Conservation (phyloP, 2,329 filamentous ascomycete genomes). For the Monosporascus cannonballus region DNA sequence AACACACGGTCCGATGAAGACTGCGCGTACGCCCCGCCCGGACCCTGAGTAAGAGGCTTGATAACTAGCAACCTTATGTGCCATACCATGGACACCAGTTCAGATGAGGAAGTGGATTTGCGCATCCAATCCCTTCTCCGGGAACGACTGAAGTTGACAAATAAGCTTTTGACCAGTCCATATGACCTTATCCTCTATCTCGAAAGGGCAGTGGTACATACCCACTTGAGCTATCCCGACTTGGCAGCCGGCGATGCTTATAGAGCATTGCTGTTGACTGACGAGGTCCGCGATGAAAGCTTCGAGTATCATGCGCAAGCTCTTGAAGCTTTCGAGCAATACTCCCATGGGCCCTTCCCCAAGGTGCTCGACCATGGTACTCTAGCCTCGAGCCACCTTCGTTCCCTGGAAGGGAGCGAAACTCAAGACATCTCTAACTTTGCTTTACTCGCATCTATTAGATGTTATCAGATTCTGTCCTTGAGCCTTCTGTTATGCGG, state of each 20-base stretch:
- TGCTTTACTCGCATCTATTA: conserved; percentile 44
- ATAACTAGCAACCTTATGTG: background rate
- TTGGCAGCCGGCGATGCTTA: conserved; percentile 88
- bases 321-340: conserved; percentile 42
- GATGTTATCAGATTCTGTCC: conserved; percentile 54
- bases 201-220: conserved; percentile 65
- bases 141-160: conserved; percentile 51
- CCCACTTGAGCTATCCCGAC: conserved; percentile 77
- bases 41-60: background rate
- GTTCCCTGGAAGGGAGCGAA: conserved; percentile 26
- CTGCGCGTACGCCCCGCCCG: background rate
- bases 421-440: conserved; percentile 33
- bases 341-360: conserved; percentile 30
- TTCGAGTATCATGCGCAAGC: conserved; percentile 78
- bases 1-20: background rate
- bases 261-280: conserved; percentile 77
- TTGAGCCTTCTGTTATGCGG: conserved; percentile 57
- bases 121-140: conserved; percentile 41
- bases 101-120: conserved; percentile 30
- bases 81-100: conserved; percentile 16
- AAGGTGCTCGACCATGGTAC: conserved; percentile 41
- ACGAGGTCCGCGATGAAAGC: conserved; percentile 70
- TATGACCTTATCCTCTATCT: conserved; percentile 62
- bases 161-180: conserved; percentile 43
- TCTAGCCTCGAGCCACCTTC: conserved; percentile 28